Conservation (phyloP, 2,329 filamentous ascomycete genomes). For the Xylaria digitata region DNA sequence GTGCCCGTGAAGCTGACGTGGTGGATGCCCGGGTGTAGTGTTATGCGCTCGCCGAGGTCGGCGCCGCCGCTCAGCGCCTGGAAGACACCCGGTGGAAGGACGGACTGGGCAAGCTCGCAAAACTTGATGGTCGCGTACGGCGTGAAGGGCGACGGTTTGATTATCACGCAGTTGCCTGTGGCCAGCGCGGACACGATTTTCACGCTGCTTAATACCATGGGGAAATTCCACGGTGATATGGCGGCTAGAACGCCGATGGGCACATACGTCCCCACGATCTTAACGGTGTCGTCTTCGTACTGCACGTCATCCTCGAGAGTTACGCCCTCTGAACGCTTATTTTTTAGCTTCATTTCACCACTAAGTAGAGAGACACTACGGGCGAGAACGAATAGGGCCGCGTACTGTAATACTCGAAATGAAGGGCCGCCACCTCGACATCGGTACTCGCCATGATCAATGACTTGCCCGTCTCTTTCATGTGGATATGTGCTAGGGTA, state of each 20-base stretch:
- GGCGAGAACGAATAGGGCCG: background rate
- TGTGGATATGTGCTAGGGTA: slow-evolving; percentile 58
- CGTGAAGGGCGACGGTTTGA: slow-evolving; percentile 69
- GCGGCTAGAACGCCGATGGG: slow-evolving; percentile 64
- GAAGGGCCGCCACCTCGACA: slow-evolving; percentile 52
- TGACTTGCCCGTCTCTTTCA: slow-evolving; percentile 65
- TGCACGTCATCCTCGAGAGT: slow-evolving; percentile 60
- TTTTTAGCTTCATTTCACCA: slow-evolving; percentile 19
- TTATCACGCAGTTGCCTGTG: slow-evolving; percentile 66
- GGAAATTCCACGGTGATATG: slow-evolving; percentile 72
- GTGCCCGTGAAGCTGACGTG: slow-evolving; percentile 71
- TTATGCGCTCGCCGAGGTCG: slow-evolving; percentile 64
- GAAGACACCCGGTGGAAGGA: slow-evolving; percentile 67
- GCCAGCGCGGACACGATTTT: slow-evolving; percentile 64
- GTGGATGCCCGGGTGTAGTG: slow-evolving; percentile 63
- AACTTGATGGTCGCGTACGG: slow-evolving; percentile 65
- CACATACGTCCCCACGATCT: slow-evolving; percentile 56
- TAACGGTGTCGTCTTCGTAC: slow-evolving; percentile 58
- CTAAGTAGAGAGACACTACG: background rate
- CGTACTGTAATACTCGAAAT: slow-evolving; percentile 54
- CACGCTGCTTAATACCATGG: slow-evolving; percentile 58
- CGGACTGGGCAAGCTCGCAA: slow-evolving; percentile 59
- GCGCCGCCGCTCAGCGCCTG: slow-evolving; percentile 67
- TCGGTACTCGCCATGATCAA: slow-evolving; percentile 54
- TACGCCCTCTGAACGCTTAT: slow-evolving; percentile 44